Conservation (phyloP, 1,284 basidiomycete genomes). For the Athelia psychrophila region DNA sequence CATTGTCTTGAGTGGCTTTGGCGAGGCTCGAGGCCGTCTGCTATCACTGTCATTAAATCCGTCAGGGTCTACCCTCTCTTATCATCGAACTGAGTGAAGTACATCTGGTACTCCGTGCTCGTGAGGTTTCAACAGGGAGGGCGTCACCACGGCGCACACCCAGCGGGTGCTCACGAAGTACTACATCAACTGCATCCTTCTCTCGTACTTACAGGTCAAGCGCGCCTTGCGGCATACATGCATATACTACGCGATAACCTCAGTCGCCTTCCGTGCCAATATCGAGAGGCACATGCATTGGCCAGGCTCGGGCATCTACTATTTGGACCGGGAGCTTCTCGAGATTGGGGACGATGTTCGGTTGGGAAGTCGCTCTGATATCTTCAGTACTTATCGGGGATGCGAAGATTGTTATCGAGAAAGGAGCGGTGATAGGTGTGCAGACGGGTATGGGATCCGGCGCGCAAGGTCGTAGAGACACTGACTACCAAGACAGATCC, state of each 20-base stretch:
- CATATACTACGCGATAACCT: constrained; percentile 40
- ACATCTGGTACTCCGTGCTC: too few species aligned
- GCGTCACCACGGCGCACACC: constrained; percentile 19
- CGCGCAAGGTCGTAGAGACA: constrained; percentile 18
- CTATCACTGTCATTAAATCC: too few species aligned
- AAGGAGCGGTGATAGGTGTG: constrained; percentile 29
- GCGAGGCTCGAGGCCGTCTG: too few species aligned
- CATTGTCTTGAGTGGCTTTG: too few species aligned
- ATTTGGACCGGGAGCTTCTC: constrained; percentile 27
- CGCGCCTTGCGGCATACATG: constrained; percentile 39
- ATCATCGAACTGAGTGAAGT: too few species aligned
- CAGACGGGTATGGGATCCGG: constrained; percentile 27
- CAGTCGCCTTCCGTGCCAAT: constrained; percentile 40
- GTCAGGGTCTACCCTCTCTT: too few species aligned
- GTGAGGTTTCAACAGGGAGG: constrained; percentile 36
- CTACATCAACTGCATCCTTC: constrained; percentile 34
- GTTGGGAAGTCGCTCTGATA: constrained; percentile 42
- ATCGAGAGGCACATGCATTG: constrained; percentile 45
- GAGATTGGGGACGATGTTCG: constrained; percentile 47
- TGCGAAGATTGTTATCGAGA: constrained; percentile 33
- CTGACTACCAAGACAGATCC: constrained; percentile 21
- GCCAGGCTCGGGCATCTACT: constrained; percentile 43
- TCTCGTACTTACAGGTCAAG: constrained; percentile 33
- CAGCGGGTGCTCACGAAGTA: constrained; percentile 32
- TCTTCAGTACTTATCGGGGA: constrained; percentile 41